These are phyloP conservation scores for Trichoderma harzianum DNA, from an alignment of 2,329 filamentous ascomycete species.

Conservation along the genomic window DNA sequence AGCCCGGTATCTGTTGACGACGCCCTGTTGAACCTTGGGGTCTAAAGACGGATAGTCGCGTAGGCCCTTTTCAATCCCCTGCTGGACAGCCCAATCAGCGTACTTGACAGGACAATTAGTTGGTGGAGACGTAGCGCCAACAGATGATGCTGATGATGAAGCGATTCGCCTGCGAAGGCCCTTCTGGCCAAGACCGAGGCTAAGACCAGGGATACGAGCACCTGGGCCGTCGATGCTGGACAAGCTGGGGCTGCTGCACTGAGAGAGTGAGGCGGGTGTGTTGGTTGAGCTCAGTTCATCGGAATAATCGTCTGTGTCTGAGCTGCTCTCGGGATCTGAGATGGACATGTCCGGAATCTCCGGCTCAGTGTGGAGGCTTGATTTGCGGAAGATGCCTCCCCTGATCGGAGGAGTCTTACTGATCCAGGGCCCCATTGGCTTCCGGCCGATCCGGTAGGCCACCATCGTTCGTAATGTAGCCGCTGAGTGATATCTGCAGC, in stretches of 20 bases:
- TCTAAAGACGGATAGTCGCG: constrained; percentile 80
- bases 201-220: not conserved
- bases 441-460: constrained; percentile 57
- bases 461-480: constrained; percentile 55
- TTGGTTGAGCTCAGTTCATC: constrained; percentile 8
- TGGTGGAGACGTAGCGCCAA: constrained; percentile 20
- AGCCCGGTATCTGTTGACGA: constrained; percentile 77
- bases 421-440: constrained; percentile 51
- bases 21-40: constrained; percentile 65
- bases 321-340: constrained; percentile 8
- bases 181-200: not conserved
- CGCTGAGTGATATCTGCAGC: constrained; percentile 53
- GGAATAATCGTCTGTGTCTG: constrained; percentile 12
- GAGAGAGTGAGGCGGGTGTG: not conserved
- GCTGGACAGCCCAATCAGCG: constrained; percentile 40
- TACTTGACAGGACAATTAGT: constrained; percentile 59
- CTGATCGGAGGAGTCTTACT: constrained; percentile 59
- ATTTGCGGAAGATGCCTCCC: constrained; percentile 36
- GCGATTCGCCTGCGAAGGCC: constrained; percentile 5
- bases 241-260: constrained; percentile 12
- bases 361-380: constrained; percentile 15
- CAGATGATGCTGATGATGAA: not conserved
- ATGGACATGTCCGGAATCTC: constrained; percentile 20
- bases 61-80: constrained; percentile 57
- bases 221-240: not conserved